Evolutionary conservation across 1,284 basidiomycete genomes (phyloP).

Genomic region (Volvariella volvacea): DNA sequence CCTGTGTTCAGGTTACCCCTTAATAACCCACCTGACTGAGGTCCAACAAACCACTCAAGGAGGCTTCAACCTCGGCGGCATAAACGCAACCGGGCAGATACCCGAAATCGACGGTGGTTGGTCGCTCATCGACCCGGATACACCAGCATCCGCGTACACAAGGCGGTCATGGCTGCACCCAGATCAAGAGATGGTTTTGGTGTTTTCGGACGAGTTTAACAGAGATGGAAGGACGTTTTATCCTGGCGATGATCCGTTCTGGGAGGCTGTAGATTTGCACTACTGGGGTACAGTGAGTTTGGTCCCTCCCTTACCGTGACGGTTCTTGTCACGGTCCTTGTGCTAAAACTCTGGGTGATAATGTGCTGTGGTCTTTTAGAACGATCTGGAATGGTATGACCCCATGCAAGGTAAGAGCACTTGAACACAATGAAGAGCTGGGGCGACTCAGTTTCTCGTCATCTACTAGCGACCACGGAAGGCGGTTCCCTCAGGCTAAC

Average conservation of each 20-base stretch:
- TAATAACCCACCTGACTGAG: constrained; percentile 6
- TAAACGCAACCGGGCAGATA: background rate
- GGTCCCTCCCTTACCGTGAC: background rate
- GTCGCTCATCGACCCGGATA: background rate
- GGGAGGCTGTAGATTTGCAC: constrained; percentile 39
- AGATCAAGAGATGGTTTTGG: constrained; percentile 29
- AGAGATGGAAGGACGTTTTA: constrained; percentile 65
- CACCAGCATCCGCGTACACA: background rate
- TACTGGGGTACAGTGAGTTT: constrained; percentile 39
- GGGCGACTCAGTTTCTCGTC: no score
- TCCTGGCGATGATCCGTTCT: constrained; percentile 62
- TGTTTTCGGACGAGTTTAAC: constrained; percentile 66
- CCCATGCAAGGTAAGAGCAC: constrained; percentile 23
- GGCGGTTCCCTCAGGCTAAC: constrained; percentile 26
- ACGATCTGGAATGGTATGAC: constrained; percentile 40
- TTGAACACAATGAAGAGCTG: no score
- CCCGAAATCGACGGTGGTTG: background rate
- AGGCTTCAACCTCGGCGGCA: constrained; percentile 9
- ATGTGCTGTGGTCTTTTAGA: constrained; percentile 14
- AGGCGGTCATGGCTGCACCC: constrained; percentile 29
- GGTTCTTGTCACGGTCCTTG: constrained; percentile 1
- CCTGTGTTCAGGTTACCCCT: constrained; percentile 18
- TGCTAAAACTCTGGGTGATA: background rate
- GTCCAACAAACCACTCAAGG: constrained; percentile 4
- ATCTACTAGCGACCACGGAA: constrained; percentile 23